Base-by-base conservation (phyloP, 371 early-diverging fungal genomes). In the Blastocladiella emersonii region DNA sequence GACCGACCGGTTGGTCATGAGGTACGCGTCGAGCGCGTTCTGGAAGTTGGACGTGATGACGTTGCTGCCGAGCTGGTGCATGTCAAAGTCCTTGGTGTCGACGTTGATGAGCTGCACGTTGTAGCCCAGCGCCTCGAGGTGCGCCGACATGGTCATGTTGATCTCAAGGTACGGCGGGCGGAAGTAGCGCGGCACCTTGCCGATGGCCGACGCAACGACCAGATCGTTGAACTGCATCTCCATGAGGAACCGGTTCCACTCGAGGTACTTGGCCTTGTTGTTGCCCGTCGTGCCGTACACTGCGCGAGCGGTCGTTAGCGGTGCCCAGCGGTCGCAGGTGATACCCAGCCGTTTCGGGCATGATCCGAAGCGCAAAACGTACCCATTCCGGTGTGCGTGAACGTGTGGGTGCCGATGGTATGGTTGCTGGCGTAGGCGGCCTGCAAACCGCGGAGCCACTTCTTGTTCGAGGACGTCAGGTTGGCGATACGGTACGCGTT, bases 401-500 rank as follows among this genome's bases (percentile, higher is more conserved):
- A 48, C 23, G 48, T 48, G 48, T 48, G 48, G 23, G 48, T 48
- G 21, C n/a, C 48, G 25, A 48, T 48, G 10, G n/a, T 48, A 23
- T 48, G 48, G 5, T 23, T 23, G 25, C n/a, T 3, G n/a, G 21
- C 25, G n/a, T 8, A 19, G 25, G 48, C 48, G 10, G 48, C 25
- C n/a, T n/a, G 25, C 48, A 48, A 21, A 39, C 39, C 39, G 13
- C n/a, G n/a, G n/a, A n/a, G n/a, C n/a, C n/a, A n/a, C n/a, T n/a
- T n/a, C n/a, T n/a, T n/a, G n/a, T n/a, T 8, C 39, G 39, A 8
- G 25, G 48, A 21, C 35, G 6, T 63, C 48, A 48, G 71, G 72
- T 62, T 73, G 67, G 68, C 72, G 15, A 70, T 57, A 8, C 39
- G 39, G 39, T 8, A 8, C 12, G 86, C 88, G 70, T 83, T 78